These are phyloP conservation scores for Zygnema cylindricum DNA, from an alignment of 139 green algal species.

Conservation along the genomic window DNA sequence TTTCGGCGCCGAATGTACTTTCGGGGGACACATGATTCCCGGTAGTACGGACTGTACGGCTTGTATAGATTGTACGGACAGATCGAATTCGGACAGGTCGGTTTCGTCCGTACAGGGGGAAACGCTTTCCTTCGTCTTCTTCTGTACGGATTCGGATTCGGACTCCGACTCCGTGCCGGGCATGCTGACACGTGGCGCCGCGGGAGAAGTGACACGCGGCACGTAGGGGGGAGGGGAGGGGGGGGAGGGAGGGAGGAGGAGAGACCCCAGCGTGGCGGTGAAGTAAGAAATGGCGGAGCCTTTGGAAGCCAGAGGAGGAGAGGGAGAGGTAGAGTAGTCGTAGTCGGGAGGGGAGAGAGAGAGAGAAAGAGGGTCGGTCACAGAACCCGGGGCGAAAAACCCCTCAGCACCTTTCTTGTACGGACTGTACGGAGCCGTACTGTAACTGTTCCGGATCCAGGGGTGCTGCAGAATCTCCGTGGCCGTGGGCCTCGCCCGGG, in stretches of 20 bases:
- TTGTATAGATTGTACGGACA: not conserved
- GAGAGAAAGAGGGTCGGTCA: not conserved
- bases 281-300: not conserved
- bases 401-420: too few relatives aligned
- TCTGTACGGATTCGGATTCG: too few relatives aligned
- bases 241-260: not conserved
- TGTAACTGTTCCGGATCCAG: slow-evolving; percentile 77
- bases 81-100: not conserved
- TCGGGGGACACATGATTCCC: not conserved
- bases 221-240: not conserved
- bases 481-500: slow-evolving; percentile 75
- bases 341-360: not conserved
- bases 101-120: not conserved
- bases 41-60: not conserved
- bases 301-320: not conserved
- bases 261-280: not conserved
- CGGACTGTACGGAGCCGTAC: too few relatives aligned
- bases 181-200: not conserved
- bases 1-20: not conserved
- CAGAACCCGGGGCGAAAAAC: too few relatives aligned
- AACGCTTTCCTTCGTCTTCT: too few relatives aligned
- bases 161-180: not conserved
- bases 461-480: slow-evolving; percentile 82
- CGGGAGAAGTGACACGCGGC: not conserved
- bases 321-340: not conserved